Evolutionary conservation across 2,329 filamentous ascomycete genomes (phyloP).

Genomic region (Aspergillus amoenus): DNA sequence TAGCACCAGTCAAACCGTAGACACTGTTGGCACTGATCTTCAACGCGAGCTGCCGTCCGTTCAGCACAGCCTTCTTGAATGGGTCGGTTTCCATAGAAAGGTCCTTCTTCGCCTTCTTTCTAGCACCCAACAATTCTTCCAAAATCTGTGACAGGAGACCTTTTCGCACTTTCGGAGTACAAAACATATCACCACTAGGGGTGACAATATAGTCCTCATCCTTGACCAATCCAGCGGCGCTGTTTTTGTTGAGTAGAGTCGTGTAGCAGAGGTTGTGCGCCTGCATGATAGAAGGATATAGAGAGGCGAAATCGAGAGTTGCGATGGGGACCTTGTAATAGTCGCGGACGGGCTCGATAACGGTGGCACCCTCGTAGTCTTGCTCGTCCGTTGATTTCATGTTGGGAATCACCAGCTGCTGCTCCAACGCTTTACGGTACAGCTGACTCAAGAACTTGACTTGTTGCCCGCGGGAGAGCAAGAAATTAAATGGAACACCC

Average conservation of each 20-base stretch:
- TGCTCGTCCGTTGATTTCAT: slow-evolving; percentile 72
- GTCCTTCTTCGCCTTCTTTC: slow-evolving; percentile 93
- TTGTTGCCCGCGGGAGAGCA: slow-evolving; percentile 90
- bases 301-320: slow-evolving; percentile 96
- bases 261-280: slow-evolving; percentile 99
- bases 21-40: slow-evolving; percentile 98
- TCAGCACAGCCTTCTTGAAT: slow-evolving; percentile 96
- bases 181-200: slow-evolving; percentile 90
- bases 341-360: slow-evolving; percentile 90
- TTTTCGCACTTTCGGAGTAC: slow-evolving; percentile 83
- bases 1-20: slow-evolving; percentile 95
- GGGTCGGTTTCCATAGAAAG: slow-evolving; percentile 84
- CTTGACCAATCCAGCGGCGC: slow-evolving; percentile 75
- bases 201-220: slow-evolving; percentile 97
- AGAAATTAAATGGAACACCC: slow-evolving; percentile 93
- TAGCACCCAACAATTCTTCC: slow-evolving; percentile 84
- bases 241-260: slow-evolving; percentile 77
- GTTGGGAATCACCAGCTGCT: slow-evolving; percentile 93
- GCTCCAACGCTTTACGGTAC: slow-evolving; percentile 89
- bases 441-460: slow-evolving; percentile 97
- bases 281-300: slow-evolving; percentile 98
- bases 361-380: slow-evolving; percentile 95
- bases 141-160: slow-evolving; percentile 92
- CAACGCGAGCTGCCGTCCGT: slow-evolving; percentile 92
- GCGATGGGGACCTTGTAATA: slow-evolving; percentile 96